phyloP scores from a whole-genome alignment of 305 asterid genomes.

The Fraxinus dipetala region DNA sequence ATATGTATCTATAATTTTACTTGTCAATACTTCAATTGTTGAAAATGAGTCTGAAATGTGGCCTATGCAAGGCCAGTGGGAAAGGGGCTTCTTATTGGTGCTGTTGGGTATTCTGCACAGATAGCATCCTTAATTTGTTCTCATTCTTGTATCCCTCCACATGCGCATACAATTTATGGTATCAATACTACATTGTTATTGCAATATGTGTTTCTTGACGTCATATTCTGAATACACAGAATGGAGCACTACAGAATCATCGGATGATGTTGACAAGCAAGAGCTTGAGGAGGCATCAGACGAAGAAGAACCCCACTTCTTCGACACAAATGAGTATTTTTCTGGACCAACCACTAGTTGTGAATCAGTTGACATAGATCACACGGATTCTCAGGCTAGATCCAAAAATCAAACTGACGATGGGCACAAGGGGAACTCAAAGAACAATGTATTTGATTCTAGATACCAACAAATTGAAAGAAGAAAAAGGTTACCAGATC shows the following conservation, averaged over 20 bases:
- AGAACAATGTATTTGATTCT: slow-evolving; percentile 20
- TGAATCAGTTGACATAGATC: slow-evolving; percentile 37
- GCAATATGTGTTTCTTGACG: slow-evolving; percentile 8
- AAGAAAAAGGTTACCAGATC: slow-evolving; percentile 81
- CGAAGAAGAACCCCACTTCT: slow-evolving; percentile 70
- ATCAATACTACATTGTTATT: not conserved
- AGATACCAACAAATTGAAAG: slow-evolving; percentile 47
- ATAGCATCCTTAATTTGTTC: not conserved
- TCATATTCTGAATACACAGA: slow-evolving; percentile 42
- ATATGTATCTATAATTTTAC: not conserved
- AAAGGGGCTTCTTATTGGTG: not conserved
- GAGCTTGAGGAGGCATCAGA: slow-evolving; percentile 88
- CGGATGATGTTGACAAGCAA: slow-evolving; percentile 89
- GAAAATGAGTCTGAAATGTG: not conserved
- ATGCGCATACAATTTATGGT: not conserved
- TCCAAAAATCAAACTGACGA: slow-evolving; percentile 30
- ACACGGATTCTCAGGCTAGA: slow-evolving; percentile 32
- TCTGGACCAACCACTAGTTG: slow-evolving; percentile 36
- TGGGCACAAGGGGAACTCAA: slow-evolving; percentile 20
- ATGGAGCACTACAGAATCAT: slow-evolving; percentile 93
- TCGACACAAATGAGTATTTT: slow-evolving; percentile 66
- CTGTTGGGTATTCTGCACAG: not conserved
- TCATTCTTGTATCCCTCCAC: not conserved
- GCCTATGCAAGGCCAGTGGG: not conserved
- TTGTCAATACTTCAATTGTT: not conserved